Base-by-base conservation (phyloP, 2,329 filamentous ascomycete species). In the Nigrospora osmanthi region DNA sequence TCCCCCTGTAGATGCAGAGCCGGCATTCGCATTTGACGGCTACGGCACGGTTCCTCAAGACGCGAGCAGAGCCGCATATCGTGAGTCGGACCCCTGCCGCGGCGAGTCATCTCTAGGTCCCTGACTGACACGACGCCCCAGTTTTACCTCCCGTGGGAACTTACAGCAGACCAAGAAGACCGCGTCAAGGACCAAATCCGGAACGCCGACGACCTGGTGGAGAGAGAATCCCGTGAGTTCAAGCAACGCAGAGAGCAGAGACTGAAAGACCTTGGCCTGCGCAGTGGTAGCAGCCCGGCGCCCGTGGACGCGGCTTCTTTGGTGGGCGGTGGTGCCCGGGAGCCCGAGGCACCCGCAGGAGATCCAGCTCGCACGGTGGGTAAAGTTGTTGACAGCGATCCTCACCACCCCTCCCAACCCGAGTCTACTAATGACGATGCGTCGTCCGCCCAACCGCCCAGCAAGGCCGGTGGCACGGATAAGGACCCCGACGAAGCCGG, bases 61-160 rank as follows among this genome's bases (percentile, higher is more conserved):
- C 91, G 5, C 80, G 70, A 53, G 69, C 82, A 35, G 72, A 83
- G 54, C 91, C 91, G 3, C 76, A 69, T 52, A 70, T 96, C 57
- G 89, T 95, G 73, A 59, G 85, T 72, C 40, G 38, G 36, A 30
- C 6, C 35, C 31, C n/a, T 17, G 1, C 12, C 4, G 31, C 16
- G 7, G 5, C 38, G 34, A 10, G 30, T 17, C 2, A 31, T 37
- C 30, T n/a, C 37, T 49, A 43, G 16, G 39, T 12, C 35, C 38
- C 17, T 42, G 17, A 43, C 43, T 43, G 38, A 51, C 45, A 38
- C 14, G 44, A 12, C 11, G 33, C 2, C 33, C 11, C 45, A 95
- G 89, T 91, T 85, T 63, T 96, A 93, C 64, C 82, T 84, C 38
- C 91, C 91, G 1, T 94, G 86, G 84, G 81, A 89, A 54, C 72